Percentiles rank a stretch among this genome's conserved stretches.
Evolutionary conservation across 129 eudicot genomes (phyloP).

Genomic region (Mikania micrantha): DNA sequence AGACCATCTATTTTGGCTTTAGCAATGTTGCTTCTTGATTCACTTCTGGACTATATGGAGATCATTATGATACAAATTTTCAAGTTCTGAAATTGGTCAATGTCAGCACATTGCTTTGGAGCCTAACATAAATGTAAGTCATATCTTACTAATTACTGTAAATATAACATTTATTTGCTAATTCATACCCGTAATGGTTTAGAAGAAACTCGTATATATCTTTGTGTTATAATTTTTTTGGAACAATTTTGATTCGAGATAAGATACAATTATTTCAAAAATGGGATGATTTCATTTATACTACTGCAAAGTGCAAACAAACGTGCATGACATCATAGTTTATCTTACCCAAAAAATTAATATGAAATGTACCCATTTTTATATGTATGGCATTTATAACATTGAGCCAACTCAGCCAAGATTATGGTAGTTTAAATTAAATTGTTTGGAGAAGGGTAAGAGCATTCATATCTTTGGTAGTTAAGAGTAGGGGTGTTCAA

Average conservation of each 20-base stretch:
- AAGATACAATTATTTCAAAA: neutral
- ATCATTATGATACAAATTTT: neutral
- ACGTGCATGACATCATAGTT: no score
- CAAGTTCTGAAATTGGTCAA: slow-evolving; percentile 1
- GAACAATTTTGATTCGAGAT: neutral
- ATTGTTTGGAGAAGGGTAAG: no score
- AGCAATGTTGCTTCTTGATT: slow-evolving; percentile 52
- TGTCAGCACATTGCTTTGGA: slow-evolving; percentile 17
- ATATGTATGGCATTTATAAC: no score
- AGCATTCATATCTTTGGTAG: no score
- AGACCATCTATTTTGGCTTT: slow-evolving; percentile 68
- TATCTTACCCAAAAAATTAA: no score
- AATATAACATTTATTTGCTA: slow-evolving; percentile 15
- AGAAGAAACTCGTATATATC: neutral
- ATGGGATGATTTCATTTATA: neutral
- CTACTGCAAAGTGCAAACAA: no score
- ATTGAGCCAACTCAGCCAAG: no score
- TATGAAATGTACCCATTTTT: no score
- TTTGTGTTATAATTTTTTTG: neutral
- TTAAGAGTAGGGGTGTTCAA: no score
- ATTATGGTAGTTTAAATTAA: no score
- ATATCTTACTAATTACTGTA: slow-evolving; percentile 18
- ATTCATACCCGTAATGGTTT: neutral
- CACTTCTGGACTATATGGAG: neutral
- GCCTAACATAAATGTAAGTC: neutral